Conservation (phyloP, 2,329 filamentous ascomycete species). For the Verticillium albo-atrum region DNA sequence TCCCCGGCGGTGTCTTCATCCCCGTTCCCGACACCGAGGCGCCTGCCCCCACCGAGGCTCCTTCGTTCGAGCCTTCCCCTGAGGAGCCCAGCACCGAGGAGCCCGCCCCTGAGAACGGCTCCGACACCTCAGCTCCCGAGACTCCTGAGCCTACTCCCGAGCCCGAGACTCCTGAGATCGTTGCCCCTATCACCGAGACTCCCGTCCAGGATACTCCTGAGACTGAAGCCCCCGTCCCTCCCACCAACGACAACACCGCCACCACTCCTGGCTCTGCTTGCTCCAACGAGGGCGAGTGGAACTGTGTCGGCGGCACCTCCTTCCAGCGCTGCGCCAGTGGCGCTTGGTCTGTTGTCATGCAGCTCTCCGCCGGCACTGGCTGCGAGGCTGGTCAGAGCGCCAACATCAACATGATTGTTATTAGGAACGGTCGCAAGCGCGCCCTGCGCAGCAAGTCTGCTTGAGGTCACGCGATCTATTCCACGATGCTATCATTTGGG, state of each 20-base stretch:
- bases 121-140: conserved; percentile 8
- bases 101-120: background rate
- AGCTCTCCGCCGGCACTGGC: conserved; percentile 38
- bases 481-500: too few species aligned
- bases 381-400: conserved; percentile 38
- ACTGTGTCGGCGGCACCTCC: conserved; percentile 44
- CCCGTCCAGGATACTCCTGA: conserved; percentile 13
- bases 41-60: conserved; percentile 10
- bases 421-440: conserved; percentile 20
- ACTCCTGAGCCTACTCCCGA: conserved; percentile 2
- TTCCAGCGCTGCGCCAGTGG: conserved; percentile 54
- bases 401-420: conserved; percentile 29
- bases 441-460: conserved; percentile 14
- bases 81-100: conserved; percentile 3
- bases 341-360: conserved; percentile 38
- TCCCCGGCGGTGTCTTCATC: conserved; percentile 36
- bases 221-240: conserved; percentile 7
- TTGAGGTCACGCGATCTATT: conserved; percentile 4
- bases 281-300: conserved; percentile 44
- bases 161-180: conserved; percentile 2
- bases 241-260: conserved; percentile 5
- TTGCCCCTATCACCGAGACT: conserved; percentile 1
- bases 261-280: conserved; percentile 36
- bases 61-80: background rate
- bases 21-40: conserved; percentile 19